Conservation (phyloP, 2,329 filamentous ascomycete species). For the Phyllosticta citriasiana region DNA sequence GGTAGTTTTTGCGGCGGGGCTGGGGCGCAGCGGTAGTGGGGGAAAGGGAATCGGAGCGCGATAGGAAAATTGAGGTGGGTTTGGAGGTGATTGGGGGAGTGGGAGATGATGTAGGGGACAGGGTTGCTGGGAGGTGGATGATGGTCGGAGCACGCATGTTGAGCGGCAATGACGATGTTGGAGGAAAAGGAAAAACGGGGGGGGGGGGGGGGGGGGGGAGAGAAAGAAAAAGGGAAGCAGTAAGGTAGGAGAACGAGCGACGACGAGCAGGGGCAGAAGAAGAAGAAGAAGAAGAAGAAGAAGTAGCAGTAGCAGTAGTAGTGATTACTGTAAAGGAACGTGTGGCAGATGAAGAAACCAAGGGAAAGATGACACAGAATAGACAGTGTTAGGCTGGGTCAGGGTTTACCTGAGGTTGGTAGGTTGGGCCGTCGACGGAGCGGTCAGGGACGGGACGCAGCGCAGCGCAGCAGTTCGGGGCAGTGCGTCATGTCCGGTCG, state of each 20-base stretch:
- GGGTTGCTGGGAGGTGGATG: background rate
- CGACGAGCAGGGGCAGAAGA: background rate
- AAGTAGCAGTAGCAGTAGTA: too few relatives aligned
- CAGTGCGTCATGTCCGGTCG: background rate
- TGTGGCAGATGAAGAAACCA: background rate
- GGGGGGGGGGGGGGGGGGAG: too few relatives aligned
- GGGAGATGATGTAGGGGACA: background rate
- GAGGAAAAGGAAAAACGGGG: background rate
- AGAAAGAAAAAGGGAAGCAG: background rate
- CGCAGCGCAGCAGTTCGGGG: background rate
- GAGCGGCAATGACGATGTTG: background rate
- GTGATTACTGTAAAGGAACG: background rate
- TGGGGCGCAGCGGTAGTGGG: background rate
- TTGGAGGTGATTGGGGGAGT: background rate
- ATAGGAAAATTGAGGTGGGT: background rate
- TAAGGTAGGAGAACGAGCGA: background rate
- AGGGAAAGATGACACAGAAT: background rate
- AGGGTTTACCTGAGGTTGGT: background rate
- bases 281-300: background rate
- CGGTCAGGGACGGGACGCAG: background rate
- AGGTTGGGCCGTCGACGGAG: too few relatives aligned
- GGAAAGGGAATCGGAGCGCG: background rate
- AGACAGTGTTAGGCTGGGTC: background rate
- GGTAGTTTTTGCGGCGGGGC: slow-evolving; percentile 20
- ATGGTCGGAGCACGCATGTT: background rate